Evolutionary conservation across 306 rosid species (phyloP).

Genomic region (Acacia confusa): DNA sequence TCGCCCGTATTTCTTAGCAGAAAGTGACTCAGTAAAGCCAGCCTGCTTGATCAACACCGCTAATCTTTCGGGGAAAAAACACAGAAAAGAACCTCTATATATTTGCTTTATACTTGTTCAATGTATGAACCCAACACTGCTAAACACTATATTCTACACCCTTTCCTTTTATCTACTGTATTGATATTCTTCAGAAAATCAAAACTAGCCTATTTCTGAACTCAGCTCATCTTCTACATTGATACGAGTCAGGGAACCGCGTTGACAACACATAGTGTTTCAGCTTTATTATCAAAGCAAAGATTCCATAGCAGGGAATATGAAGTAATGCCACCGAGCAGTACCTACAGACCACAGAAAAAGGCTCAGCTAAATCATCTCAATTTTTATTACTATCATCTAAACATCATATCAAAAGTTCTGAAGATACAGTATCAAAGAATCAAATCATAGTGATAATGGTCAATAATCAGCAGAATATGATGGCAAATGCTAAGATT

Average conservation of each 20-base stretch:
- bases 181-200: constrained; percentile 28
- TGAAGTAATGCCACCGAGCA: constrained; percentile 78
- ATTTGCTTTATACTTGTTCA: constrained; percentile 9
- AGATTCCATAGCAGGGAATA: constrained; percentile 90
- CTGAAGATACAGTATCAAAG: not conserved
- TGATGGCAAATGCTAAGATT: not conserved
- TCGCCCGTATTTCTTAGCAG: not conserved
- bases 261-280: constrained; percentile 68
- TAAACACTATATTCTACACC: constrained; percentile 4
- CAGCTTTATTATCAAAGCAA: constrained; percentile 73
- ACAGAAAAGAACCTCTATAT: not conserved
- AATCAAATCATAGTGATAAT: not conserved
- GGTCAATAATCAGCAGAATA: not conserved
- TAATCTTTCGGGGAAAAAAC: constrained; percentile 16
- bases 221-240: constrained; percentile 46
- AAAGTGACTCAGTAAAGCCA: constrained; percentile 23
- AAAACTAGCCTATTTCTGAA: constrained; percentile 9
- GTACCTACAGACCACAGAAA: constrained; percentile 57
- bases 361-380: constrained; percentile 14
- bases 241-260: constrained; percentile 63
- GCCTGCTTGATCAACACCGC: constrained; percentile 18
- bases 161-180: constrained; percentile 21
- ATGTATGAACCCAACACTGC: constrained; percentile 8
- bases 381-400: not conserved
- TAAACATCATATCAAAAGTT: not conserved